These are phyloP conservation scores for Rhodotorula sp. DNA, from an alignment of 1,284 basidiomycete genomes.

Conservation along the genomic window DNA sequence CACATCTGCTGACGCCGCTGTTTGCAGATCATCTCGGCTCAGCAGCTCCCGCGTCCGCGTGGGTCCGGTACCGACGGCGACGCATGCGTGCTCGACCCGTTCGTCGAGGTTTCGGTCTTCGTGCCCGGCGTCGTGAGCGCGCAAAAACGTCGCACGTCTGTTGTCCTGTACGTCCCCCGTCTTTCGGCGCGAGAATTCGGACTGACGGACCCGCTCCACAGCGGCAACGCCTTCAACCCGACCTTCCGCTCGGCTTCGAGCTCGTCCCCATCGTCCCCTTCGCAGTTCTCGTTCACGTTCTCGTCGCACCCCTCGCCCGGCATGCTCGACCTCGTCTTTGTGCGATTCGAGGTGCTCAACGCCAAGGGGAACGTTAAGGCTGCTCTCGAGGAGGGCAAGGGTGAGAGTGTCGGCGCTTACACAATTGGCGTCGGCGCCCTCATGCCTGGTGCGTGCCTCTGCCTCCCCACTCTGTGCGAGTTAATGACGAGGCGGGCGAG, in stretches of 20 bases:
- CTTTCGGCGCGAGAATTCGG: fast-evolving
- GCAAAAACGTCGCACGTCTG: conserved; percentile 32
- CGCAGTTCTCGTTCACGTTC: conserved; percentile 67
- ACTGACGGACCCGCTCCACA: conserved; percentile 14
- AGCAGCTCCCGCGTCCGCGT: conserved; percentile 80
- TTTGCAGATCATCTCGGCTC: conserved; percentile 79
- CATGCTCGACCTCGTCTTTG: conserved; percentile 79
- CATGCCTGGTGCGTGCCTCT: conserved; percentile 63
- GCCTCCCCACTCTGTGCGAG: background rate
- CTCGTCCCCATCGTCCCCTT: conserved; percentile 64
- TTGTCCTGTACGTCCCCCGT: conserved; percentile 26
- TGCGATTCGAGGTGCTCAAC: conserved; percentile 69
- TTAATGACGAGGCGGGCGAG: conserved; percentile 6
- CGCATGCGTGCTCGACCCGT: conserved; percentile 68
- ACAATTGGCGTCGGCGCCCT: conserved; percentile 68
- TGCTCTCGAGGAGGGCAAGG: conserved; percentile 62
- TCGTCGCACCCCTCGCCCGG: conserved; percentile 64
- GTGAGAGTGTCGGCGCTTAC: conserved; percentile 65
- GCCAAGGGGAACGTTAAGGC: conserved; percentile 54
- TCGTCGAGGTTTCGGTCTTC: conserved; percentile 74
- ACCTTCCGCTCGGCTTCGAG: conserved; percentile 63
- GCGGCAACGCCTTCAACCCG: conserved; percentile 85
- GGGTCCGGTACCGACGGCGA: conserved; percentile 62
- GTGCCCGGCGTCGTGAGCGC: conserved; percentile 60
- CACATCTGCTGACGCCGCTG: background rate